Conservation (phyloP, 2,329 filamentous ascomycete species). For the Aspergillus uvarum region DNA sequence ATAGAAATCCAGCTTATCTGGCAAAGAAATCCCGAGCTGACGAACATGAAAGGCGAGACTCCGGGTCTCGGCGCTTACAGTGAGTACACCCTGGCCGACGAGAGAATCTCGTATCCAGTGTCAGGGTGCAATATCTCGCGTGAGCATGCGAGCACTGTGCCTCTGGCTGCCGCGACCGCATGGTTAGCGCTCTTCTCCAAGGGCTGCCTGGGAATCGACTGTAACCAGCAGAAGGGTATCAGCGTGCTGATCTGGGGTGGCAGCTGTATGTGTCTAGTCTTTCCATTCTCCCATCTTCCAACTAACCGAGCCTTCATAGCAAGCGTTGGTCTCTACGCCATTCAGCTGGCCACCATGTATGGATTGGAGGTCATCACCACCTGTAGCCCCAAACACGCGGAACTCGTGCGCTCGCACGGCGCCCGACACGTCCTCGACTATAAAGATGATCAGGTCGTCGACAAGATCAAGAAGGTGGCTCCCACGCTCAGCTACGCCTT, state of each 20-base stretch:
- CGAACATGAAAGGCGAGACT: not conserved
- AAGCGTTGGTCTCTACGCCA: constrained; percentile 41
- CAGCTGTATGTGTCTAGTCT: constrained; percentile 26
- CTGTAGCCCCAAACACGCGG: constrained; percentile 35
- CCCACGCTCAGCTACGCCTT: constrained; percentile 41
- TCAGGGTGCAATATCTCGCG: constrained; percentile 28
- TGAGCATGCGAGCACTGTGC: constrained; percentile 40
- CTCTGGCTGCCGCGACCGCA: constrained; percentile 42
- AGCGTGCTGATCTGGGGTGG: constrained; percentile 48
- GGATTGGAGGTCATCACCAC: constrained; percentile 40
- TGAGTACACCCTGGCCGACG: constrained; percentile 43
- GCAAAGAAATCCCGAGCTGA: too few species aligned
- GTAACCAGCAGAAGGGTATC: constrained; percentile 4
- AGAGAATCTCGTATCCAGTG: constrained; percentile 43
- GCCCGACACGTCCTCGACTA: constrained; percentile 45
- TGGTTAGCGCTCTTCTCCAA: constrained; percentile 44
- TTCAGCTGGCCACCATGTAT: constrained; percentile 35
- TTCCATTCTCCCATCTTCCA: too few species aligned
- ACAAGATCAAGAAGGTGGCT: constrained; percentile 35
- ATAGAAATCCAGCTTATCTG: too few species aligned
- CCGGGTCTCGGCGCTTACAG: constrained; percentile 41
- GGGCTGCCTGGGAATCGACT: constrained; percentile 37
- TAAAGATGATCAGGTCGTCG: constrained; percentile 36
- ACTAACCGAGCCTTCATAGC: constrained; percentile 22
- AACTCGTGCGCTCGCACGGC: constrained; percentile 34